Percentiles rank a stretch among this genome's conserved stretches.
These are phyloP conservation scores for Solanum sejunctum DNA, from an alignment of 257 asterid genomes.

Conservation along the genomic window DNA sequence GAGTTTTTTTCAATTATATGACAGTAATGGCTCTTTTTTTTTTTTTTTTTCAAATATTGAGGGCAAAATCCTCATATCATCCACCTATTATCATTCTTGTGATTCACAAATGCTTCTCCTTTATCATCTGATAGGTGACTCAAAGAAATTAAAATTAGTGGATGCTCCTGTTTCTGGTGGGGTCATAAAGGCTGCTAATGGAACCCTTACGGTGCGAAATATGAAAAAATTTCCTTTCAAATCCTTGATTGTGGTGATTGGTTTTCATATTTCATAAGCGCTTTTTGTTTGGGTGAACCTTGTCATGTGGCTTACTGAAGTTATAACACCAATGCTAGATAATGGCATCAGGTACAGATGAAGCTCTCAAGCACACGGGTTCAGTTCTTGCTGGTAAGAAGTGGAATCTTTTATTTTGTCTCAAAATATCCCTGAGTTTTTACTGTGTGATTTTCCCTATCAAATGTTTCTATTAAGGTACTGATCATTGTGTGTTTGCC, in stretches of 20 bases:
- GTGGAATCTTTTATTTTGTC: background rate
- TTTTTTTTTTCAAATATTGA: background rate
- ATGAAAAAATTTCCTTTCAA: slow-evolving; percentile 1
- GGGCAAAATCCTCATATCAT: background rate
- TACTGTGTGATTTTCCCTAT: background rate
- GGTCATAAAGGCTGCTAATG: slow-evolving; percentile 79
- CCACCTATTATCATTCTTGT: background rate
- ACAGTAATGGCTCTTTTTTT: background rate
- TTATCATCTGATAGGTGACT: slow-evolving; percentile 38
- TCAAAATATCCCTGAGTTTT: background rate
- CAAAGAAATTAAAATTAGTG: slow-evolving; percentile 67
- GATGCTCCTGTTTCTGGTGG: slow-evolving; percentile 99
- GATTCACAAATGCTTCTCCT: background rate
- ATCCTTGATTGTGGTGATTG: background rate
- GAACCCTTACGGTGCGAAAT: slow-evolving; percentile 80
- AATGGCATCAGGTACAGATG: slow-evolving; percentile 92
- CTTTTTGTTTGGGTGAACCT: background rate
- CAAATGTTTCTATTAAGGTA: background rate
- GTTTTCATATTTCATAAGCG: background rate
- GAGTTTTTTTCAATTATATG: background rate
- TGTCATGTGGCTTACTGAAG: slow-evolving; percentile 6
- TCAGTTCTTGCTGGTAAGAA: slow-evolving; percentile 76
- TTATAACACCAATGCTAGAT: slow-evolving; percentile 36
- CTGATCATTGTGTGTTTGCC: slow-evolving; percentile 8
- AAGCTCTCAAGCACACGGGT: slow-evolving; percentile 82